Evolutionary conservation across 78 protist species (phyloP), one percentile per base, ranked within the genome.

Genomic region (Pigoraptor vietnamica): DNA sequence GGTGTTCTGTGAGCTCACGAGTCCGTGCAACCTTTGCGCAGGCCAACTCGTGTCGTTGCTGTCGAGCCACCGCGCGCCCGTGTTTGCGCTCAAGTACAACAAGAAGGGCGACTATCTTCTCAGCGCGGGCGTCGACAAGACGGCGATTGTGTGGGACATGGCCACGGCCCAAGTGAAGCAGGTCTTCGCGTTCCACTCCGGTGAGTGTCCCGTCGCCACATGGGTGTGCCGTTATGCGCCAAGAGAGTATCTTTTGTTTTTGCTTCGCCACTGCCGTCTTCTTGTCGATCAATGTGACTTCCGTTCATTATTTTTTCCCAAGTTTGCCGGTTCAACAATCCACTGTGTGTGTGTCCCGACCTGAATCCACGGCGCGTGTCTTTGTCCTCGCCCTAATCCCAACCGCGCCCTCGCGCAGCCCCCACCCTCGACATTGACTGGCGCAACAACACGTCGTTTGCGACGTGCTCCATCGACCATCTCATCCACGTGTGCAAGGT

Each of bases 341-440:
- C n/a, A n/a, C n/a, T n/a, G n/a, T n/a, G n/a, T n/a, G n/a, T n/a
- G n/a, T n/a, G n/a, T n/a, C n/a, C n/a, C n/a, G n/a, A n/a, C n/a
- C n/a, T n/a, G n/a, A n/a, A n/a, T n/a, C n/a, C n/a, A n/a, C n/a
- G 6, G 67, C 14, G 67, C 14, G 67, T 48, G 67, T 48, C 29
- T 48, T 48, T 48, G 67, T 48, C 6, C 6, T 48, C n/a, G n/a
- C n/a, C n/a, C n/a, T n/a, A n/a, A n/a, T n/a, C n/a, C n/a, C n/a
- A n/a, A n/a, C n/a, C n/a, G n/a, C n/a, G n/a, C n/a, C n/a, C 0
- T 1, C 92, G 23, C 40, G 87, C 87, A 36, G 98, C 96, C 33
- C 98, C 99, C 21, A 96, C 95, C 24, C 96, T 98, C 21, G 99
- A 98, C 81, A 97, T 98, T 1, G 99, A 98, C 55, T 98, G 99